These are phyloP conservation scores for Cucurbita pepo DNA, from an alignment of 306 rosid species.

Conservation along the genomic window DNA sequence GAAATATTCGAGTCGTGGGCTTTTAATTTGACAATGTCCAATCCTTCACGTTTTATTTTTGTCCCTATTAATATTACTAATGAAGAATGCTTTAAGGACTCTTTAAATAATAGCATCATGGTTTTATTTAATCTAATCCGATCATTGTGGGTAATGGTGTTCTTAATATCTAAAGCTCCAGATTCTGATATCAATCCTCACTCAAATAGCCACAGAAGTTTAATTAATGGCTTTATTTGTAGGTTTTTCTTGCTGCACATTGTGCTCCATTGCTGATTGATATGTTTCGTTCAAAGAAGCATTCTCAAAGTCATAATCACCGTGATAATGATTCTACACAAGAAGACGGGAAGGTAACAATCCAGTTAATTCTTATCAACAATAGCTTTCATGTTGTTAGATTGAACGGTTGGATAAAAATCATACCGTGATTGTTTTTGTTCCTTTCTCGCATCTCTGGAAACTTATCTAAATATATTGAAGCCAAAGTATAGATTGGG, in stretches of 20 bases:
- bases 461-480: neutral
- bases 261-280: neutral
- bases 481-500: neutral
- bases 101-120: neutral
- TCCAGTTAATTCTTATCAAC: neutral
- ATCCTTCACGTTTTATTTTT: neutral
- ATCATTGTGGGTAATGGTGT: neutral
- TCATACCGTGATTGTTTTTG: too few relatives aligned
- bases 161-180: neutral
- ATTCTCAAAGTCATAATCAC: constrained; percentile 14
- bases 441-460: neutral
- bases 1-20: neutral
- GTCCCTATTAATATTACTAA: too few relatives aligned
- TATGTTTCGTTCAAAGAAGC: constrained; percentile 23
- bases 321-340: constrained; percentile 18
- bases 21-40: neutral
- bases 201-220: neutral
- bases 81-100: neutral
- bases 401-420: too few relatives aligned
- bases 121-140: neutral
- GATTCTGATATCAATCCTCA: neutral
- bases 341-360: constrained; percentile 17
- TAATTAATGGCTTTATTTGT: neutral
- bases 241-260: neutral
- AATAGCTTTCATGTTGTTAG: neutral